Evolutionary conservation across 768 basidiomycete species (phyloP), one percentile per base, ranked within the genome.

Genomic region (Coprinopsis cinerea): DNA sequence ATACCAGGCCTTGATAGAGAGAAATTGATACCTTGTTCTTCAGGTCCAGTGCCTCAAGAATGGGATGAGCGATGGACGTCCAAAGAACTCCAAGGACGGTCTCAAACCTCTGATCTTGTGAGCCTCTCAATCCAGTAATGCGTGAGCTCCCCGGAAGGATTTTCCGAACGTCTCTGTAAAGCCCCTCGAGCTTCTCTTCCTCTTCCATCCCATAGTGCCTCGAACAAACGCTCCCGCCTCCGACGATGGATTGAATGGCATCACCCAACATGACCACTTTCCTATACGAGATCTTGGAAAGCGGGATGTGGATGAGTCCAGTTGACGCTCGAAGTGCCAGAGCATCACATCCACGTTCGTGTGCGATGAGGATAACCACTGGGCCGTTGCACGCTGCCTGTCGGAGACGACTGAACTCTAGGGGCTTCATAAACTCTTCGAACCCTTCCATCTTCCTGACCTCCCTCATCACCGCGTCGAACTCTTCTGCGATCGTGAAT

Each of bases 31-130:
- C 30, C 30, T 34, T 30, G n/a, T n/a, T n/a, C 43, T 14, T 17
- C 4, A 51, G 22, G 11, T 20, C 48, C 2, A 54, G 35, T 7
- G 32, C 35, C 27, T 52, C 43, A 10, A 61, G 25, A 24, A 56
- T 45, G 25, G 57, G 57, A 30, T 57, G 49, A 2, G 43, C 52
- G 22, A 55, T 34, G 7, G 30, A 17, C n/a, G 30, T 44, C 56
- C 58, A 55, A 23, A 56, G 30, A 14, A 50, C 48, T 11, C 27
- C 13, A 24, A 58, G 45, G 1, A 56, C 34, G 11, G 43, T 28
- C 32, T 49, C 17, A 39, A 55, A 34, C 7, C n/a, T n/a, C n/a
- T n/a, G n/a, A n/a, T n/a, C n/a, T n/a, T n/a, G n/a, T n/a, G n/a
- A n/a, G n/a, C n/a, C n/a, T n/a, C n/a, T n/a, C n/a, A n/a, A n/a